phyloP scores from a whole-genome alignment of 139 green algal species.

The Edaphochlamys debaryana region DNA sequence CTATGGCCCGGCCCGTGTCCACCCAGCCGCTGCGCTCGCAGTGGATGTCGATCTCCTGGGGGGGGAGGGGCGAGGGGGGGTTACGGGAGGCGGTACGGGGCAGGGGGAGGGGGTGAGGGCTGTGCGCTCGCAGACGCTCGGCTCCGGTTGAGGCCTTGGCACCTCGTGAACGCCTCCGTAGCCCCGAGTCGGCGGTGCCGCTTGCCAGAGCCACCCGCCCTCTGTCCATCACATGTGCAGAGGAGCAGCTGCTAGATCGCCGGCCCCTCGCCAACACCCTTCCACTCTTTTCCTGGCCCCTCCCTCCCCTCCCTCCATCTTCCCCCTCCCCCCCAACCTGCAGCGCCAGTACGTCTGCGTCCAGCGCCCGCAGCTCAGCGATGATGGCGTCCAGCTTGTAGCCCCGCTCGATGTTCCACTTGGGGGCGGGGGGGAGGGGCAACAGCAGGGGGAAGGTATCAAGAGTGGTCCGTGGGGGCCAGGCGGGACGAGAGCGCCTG shows the following conservation, averaged over 20 bases:
- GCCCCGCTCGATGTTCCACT: constrained; percentile 77
- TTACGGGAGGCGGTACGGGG: no score
- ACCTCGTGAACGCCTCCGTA: no score
- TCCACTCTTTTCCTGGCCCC: not conserved
- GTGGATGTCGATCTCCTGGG: constrained; percentile 88
- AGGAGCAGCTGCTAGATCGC: no score
- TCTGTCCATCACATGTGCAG: no score
- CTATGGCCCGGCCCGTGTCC: constrained; percentile 75
- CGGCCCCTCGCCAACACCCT: no score
- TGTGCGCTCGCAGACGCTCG: no score
- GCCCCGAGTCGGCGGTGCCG: not conserved
- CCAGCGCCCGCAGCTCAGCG: constrained; percentile 65
- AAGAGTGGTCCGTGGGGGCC: not conserved
- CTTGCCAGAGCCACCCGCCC: no score
- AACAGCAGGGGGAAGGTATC: not conserved
- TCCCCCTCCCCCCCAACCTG: constrained; percentile 47
- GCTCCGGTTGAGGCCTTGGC: no score
- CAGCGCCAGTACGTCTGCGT: constrained; percentile 82
- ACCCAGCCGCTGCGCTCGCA: constrained; percentile 73
- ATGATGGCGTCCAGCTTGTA: constrained; percentile 86
- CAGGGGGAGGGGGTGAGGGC: no score
- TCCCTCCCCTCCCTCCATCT: not conserved
- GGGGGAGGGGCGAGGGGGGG: not conserved
- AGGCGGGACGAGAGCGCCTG: not conserved
- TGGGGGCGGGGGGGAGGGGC: not conserved